These are phyloP conservation scores for Penicillium frequentans DNA, from an alignment of 2,329 filamentous ascomycete genomes.

Conservation along the genomic window DNA sequence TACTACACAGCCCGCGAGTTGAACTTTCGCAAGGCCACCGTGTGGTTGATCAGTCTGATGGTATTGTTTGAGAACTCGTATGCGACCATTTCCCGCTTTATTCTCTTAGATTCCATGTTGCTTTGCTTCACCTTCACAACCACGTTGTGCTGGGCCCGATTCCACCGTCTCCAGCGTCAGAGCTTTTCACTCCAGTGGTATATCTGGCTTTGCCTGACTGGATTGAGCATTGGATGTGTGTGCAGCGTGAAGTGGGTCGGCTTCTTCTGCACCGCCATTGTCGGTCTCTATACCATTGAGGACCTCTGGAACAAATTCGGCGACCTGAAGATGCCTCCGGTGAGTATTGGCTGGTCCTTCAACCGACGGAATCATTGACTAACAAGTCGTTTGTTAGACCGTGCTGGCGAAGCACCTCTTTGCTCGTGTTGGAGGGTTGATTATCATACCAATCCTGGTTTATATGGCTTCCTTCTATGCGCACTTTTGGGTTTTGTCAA, in stretches of 20 bases:
- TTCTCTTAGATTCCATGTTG: slow-evolving; percentile 97
- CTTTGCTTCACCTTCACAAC: slow-evolving; percentile 98
- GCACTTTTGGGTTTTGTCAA: slow-evolving; percentile 91
- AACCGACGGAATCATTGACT: not conserved
- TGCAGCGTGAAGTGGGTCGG: slow-evolving; percentile 99
- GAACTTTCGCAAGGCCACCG: slow-evolving; percentile 78
- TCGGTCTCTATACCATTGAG: slow-evolving; percentile 92
- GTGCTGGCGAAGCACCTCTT: slow-evolving; percentile 74
- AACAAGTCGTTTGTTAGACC: slow-evolving; percentile 45
- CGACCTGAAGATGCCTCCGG: slow-evolving; percentile 84
- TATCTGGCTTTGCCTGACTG: slow-evolving; percentile 89
- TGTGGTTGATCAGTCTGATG: slow-evolving; percentile 96
- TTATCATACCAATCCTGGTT: slow-evolving; percentile 82
- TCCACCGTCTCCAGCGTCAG: slow-evolving; percentile 81
- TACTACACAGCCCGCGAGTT: slow-evolving; percentile 94
- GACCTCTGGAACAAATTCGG: slow-evolving; percentile 99
- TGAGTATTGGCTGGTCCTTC: slow-evolving; percentile 40
- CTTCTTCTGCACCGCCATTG: slow-evolving; percentile 90
- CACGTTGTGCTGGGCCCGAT: slow-evolving; percentile 94
- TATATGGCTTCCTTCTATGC: slow-evolving; percentile 95
- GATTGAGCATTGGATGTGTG: slow-evolving; percentile 94
- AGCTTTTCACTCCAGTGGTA: slow-evolving; percentile 93
- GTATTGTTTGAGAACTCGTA: slow-evolving; percentile 99
- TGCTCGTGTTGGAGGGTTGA: slow-evolving; percentile 81
- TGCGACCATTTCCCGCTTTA: slow-evolving; percentile 97